Evolutionary conservation across 2,329 filamentous ascomycete species (phyloP).

Genomic region (Cyphellophora europaea): DNA sequence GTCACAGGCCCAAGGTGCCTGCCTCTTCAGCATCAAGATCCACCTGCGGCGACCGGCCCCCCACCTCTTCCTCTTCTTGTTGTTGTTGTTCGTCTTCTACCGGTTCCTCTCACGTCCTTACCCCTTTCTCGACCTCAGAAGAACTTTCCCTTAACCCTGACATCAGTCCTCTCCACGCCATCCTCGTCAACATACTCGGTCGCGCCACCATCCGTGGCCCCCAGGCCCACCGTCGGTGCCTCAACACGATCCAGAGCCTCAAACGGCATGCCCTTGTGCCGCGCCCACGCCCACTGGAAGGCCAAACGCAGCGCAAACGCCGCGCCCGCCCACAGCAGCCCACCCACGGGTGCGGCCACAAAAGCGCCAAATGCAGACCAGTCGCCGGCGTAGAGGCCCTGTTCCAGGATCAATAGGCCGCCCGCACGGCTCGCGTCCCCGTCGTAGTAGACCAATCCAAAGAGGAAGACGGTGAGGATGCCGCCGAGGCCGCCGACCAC

Average conservation of each 20-base stretch:
- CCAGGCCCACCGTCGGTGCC: conserved; percentile 11
- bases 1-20: too few species aligned
- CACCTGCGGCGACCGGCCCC: too few species aligned
- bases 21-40: too few species aligned
- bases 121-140: too few species aligned
- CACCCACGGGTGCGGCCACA: conserved; percentile 67
- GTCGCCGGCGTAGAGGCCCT: conserved; percentile 65
- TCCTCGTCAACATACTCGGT: conserved; percentile 10
- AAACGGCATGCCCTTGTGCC: conserved; percentile 52
- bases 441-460: conserved; percentile 65
- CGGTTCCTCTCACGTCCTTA: too few species aligned
- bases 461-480: conserved; percentile 70
- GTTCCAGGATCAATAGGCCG: conserved; percentile 60
- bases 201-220: conserved; percentile 1
- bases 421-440: conserved; percentile 54
- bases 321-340: conserved; percentile 59
- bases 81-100: too few species aligned
- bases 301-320: conserved; percentile 53
- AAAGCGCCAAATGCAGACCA: conserved; percentile 78
- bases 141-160: conserved; percentile 18
- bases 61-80: too few species aligned
- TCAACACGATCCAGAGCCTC: conserved; percentile 54
- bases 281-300: conserved; percentile 50
- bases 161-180: conserved; percentile 15
- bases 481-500: conserved; percentile 69